A percentile compares a stretch with the other conserved stretches of the same genome.
Conservation (phyloP, 257 asterid genomes). For the Buddleja alternifolia region DNA sequence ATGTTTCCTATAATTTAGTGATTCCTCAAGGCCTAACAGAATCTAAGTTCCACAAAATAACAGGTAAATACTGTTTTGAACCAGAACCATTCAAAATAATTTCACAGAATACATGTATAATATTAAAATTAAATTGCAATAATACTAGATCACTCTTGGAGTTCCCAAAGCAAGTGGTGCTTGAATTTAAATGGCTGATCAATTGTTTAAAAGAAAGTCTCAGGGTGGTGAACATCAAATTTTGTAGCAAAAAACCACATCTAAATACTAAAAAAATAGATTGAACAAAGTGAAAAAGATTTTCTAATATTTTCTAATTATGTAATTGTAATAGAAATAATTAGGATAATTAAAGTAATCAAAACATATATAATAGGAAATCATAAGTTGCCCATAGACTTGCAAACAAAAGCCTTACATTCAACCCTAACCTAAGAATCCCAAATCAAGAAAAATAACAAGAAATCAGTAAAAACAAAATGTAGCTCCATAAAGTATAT, state of each 20-base stretch:
- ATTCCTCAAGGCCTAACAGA: too few species aligned
- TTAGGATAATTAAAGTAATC: background rate
- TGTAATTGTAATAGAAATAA: background rate
- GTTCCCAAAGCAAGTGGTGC: too few species aligned
- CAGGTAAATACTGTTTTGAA: too few species aligned
- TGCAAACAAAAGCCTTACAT: slow-evolving; percentile 12
- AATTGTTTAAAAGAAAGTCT: background rate
- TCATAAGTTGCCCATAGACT: too few species aligned
- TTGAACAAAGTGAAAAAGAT: slow-evolving; percentile 22
- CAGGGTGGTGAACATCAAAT: background rate
- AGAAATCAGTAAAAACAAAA: background rate
- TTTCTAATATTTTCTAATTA: too few species aligned
- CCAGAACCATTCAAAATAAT: too few species aligned
- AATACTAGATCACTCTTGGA: too few species aligned
- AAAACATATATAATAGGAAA: background rate
- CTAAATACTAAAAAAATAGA: background rate
- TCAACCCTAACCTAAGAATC: slow-evolving; percentile 26
- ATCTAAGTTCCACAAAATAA: too few species aligned
- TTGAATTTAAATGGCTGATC: background rate
- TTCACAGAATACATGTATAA: too few species aligned
- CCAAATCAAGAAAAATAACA: background rate
- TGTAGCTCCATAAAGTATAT: background rate
- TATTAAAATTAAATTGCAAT: too few species aligned
- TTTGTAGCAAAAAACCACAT: background rate
- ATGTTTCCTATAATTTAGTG: too few species aligned